A percentile compares a stretch with the other conserved stretches of the same genome.
Conservation (phyloP, 1,284 basidiomycete genomes). For the Fomes fomentarius region DNA sequence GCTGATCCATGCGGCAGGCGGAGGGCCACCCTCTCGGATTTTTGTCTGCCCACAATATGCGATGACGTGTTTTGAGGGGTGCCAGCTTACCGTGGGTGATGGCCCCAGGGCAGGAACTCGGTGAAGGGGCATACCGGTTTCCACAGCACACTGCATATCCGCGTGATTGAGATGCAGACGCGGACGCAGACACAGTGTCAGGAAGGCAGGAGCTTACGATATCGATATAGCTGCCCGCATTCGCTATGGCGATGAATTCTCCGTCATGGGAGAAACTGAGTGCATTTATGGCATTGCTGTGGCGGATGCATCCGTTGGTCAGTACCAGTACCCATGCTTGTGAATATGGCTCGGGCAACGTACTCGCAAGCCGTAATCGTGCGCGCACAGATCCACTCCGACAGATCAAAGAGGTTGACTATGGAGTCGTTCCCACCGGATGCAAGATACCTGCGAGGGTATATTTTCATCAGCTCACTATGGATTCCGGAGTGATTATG, state of each 20-base stretch:
- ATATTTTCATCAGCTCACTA: too few species aligned
- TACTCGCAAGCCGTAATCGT: conserved; percentile 81
- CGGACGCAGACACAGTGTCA: not conserved
- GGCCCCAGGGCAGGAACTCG: conserved; percentile 68
- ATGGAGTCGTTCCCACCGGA: conserved; percentile 81
- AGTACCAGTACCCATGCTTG: not conserved
- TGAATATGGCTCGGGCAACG: conserved; percentile 32
- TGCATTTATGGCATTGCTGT: conserved; percentile 69
- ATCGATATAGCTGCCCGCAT: conserved; percentile 71
- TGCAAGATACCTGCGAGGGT: conserved; percentile 63
- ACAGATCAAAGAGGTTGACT: conserved; percentile 74
- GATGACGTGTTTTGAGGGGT: conserved; percentile 75
- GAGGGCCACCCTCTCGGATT: conserved; percentile 58
- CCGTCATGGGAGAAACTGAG: conserved; percentile 83
- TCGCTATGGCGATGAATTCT: conserved; percentile 78
- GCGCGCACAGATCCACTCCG: conserved; percentile 76
- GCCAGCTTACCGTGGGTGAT: conserved; percentile 75
- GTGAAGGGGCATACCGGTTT: conserved; percentile 70
- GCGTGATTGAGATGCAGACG: not conserved
- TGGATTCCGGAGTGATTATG: too few species aligned
- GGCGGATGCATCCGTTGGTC: conserved; percentile 3
- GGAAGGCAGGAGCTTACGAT: conserved; percentile 48
- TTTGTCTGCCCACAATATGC: conserved; percentile 79
- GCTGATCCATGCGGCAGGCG: conserved; percentile 66
- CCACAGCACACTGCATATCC: conserved; percentile 74